Evolutionary conservation across 805 yeast species (phyloP), one percentile per base, ranked within the genome.

Genomic region (Starmerella bombi): DNA sequence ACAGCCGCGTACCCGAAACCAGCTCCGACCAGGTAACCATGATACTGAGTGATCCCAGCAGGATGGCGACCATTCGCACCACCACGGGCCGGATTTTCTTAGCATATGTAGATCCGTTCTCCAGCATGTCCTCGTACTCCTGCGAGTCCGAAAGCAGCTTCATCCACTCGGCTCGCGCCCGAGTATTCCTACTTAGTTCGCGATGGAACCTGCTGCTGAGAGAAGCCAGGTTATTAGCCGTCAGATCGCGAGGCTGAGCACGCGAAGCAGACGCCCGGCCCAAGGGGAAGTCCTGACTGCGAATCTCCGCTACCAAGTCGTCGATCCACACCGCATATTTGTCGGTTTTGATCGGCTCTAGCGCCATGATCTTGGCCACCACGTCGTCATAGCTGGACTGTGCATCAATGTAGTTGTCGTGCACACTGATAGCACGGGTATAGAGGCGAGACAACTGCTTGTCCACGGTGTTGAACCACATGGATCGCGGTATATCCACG

Each of bases 1-100:
- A 80, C 14, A 75, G 57, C 37, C 55, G 62, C 1, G 86, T 74
- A 3, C 83, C 80, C 56, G 81, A 86, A 40, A 79, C 66, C 27
- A 78, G 61, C 54, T 83, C 94, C 16, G 86, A 77, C 60, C 80
- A 75, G n/a, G 78, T 66, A 3, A 83, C 61, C 2, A 74, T 53
- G 5, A 74, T 56, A 0, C 86, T 72, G 5, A 71, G 50, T 0
- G 53, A 32, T 10, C 64, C 64, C 16, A 77, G 52, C 0, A 66
- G 12, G 0, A 69, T 40, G 0, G 82, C 67, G 16, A 61, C 45
- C 0, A 66, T 17, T n/a, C 73, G 60, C 33, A 69, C 66, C 1
- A 63, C 31, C 5, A 58, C 35, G 0, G 86, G 85, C 6, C 64
- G 54, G 8, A 72, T 34, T 34, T 61, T 14, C 19, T 15, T 22